Conservation (phyloP, 345 rosid species). For the Pseudoturritis turrita region DNA sequence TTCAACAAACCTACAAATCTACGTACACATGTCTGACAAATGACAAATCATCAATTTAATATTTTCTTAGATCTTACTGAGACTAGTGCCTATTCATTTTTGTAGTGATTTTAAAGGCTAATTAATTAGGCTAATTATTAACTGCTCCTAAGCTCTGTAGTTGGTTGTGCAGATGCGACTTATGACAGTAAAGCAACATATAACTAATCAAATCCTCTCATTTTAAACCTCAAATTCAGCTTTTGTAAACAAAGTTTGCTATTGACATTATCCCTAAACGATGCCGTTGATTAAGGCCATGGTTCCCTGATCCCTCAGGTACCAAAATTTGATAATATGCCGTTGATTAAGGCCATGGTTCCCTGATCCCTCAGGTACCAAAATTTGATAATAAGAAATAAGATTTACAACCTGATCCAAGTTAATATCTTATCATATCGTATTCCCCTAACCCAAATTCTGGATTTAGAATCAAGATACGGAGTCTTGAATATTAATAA, state of each 20-base stretch:
- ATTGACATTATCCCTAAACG: conserved; percentile 16
- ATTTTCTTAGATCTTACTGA: neutral
- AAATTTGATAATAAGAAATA: too few relatives aligned
- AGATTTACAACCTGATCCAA: too few relatives aligned
- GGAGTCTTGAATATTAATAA: too few relatives aligned
- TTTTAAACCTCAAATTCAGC: neutral
- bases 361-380: neutral
- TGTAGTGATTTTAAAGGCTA: neutral
- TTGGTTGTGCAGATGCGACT: conserved; percentile 14
- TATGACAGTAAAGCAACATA: conserved; percentile 20
- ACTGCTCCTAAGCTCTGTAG: conserved; percentile 2
- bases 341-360: conserved; percentile 25
- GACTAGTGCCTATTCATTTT: neutral
- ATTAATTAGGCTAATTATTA: neutral
- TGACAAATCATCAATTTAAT: neutral
- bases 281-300: conserved; percentile 24
- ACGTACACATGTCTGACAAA: conserved; percentile 6
- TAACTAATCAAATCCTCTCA: conserved; percentile 4
- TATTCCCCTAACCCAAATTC: too few relatives aligned
- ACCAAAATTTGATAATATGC: too few relatives aligned
- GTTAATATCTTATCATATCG: too few relatives aligned
- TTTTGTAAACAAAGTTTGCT: neutral
- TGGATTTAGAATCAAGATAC: too few relatives aligned
- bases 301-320: neutral
- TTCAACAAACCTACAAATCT: conserved; percentile 24